Evolutionary conservation across 352 stramenopile species (phyloP).

Genomic region (Lagenidium giganteum): DNA sequence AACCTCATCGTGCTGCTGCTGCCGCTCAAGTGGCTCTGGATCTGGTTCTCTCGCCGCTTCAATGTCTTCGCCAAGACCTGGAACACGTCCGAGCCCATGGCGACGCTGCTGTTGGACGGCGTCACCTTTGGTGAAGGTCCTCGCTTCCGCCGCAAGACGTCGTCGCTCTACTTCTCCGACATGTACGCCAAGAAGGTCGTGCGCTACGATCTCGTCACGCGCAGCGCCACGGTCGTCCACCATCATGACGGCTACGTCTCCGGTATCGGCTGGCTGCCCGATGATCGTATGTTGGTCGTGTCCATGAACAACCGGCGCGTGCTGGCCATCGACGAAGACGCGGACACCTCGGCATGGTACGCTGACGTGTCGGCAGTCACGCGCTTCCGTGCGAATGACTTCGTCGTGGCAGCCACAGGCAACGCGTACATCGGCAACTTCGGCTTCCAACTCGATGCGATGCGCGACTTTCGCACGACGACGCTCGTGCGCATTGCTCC

Average conservation of each 20-base stretch:
- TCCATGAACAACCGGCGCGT: constrained; percentile 44
- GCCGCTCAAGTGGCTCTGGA: constrained; percentile 24
- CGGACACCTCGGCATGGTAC: constrained; percentile 28
- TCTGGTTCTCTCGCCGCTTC: constrained; percentile 22
- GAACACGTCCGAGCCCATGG: constrained; percentile 22
- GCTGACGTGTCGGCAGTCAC: constrained; percentile 47
- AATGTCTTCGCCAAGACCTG: constrained; percentile 6
- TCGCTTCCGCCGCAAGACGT: constrained; percentile 42
- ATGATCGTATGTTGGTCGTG: constrained; percentile 52
- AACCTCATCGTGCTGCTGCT: constrained; percentile 15
- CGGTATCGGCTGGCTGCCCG: constrained; percentile 55
- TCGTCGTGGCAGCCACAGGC: constrained; percentile 39
- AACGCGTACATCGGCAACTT: constrained; percentile 65
- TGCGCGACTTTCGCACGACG: constrained; percentile 23
- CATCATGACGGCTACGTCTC: constrained; percentile 47
- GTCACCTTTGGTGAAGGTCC: constrained; percentile 56
- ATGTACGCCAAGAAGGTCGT: constrained; percentile 59
- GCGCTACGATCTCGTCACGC: constrained; percentile 42
- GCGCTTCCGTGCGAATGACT: constrained; percentile 47
- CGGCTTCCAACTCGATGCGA: constrained; percentile 38
- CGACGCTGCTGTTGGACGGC: constrained; percentile 24
- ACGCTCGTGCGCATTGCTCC: constrained; percentile 51
- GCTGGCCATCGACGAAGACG: constrained; percentile 29
- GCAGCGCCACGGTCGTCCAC: constrained; percentile 32
- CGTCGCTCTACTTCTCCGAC: constrained; percentile 61